Evolutionary conservation across 139 green algal species (phyloP), one percentile per base, ranked within the genome.

Genomic region (Gonium pectorale): DNA sequence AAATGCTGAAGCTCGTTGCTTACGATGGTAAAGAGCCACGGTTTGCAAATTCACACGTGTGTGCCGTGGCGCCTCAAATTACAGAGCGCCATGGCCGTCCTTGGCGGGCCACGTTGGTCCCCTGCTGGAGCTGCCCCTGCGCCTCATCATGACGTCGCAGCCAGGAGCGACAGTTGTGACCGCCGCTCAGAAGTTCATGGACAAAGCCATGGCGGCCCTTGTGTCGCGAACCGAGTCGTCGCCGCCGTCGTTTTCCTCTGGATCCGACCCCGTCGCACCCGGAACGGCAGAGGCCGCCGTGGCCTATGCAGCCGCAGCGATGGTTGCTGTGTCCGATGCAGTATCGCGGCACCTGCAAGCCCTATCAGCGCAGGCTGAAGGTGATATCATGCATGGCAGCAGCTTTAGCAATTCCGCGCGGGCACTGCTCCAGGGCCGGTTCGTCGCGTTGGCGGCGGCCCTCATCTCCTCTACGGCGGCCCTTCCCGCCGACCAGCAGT

Each of bases 161-260:
- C 33, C 78, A 3, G 78, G 52, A 5, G 38, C 62, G 3, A 19
- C 78, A 17, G 15, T 74, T 0, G 8, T 84, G 21, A 26, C 37
- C 26, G 83, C 74, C 19, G 73, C 74, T 15, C 83, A 88, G 51
- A 73, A 74, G 29, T 88, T 72, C 52, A 40, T 73, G 2, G 83
- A 88, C 17, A 59, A 27, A 21, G 46, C 68, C 0, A 26, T 64
- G 0, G 35, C 62, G 0, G 59, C n/a, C 17, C 59, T 82, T 17
- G 27, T 49, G 37, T 51, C 43, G 38, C 78, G 43, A 37, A 26
- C 44, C 46, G 44, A 63, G 44, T 17, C 44, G n/a, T 26, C 19
- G n/a, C 1, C 29, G 0, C 26, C 29, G 9, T n/a, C 44, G 6
- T 33, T n/a, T n/a, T n/a, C n/a, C n/a, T n/a, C 19, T 33, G n/a